Evolutionary conservation across 768 basidiomycete genomes (phyloP).

Genomic region (Russula ochroleuca): DNA sequence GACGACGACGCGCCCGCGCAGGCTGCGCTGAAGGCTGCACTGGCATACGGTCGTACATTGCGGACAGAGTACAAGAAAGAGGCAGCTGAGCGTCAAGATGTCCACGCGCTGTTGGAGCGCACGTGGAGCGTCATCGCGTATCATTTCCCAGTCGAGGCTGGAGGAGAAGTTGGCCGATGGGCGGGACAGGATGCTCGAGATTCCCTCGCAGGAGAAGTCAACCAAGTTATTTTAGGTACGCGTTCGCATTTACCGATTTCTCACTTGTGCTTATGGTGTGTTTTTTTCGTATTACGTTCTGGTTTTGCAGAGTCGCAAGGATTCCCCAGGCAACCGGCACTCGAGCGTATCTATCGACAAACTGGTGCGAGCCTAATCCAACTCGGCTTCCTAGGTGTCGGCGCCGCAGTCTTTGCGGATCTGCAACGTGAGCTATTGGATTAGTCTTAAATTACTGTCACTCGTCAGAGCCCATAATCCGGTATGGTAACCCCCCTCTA

Average conservation of each 20-base stretch:
- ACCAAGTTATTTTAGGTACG: slow-evolving; percentile 78
- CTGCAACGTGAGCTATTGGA: slow-evolving; percentile 71
- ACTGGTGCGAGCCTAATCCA: slow-evolving; percentile 63
- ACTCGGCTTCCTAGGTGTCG: slow-evolving; percentile 66
- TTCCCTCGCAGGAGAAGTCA: slow-evolving; percentile 68
- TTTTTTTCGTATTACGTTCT: neutral
- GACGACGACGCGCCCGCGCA: slow-evolving; percentile 46
- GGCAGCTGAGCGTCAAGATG: slow-evolving; percentile 47
- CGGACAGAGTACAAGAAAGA: slow-evolving; percentile 65
- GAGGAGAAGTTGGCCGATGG: slow-evolving; percentile 60
- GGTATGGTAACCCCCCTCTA: slow-evolving; percentile 22
- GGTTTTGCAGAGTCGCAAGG: slow-evolving; percentile 64
- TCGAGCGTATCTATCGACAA: slow-evolving; percentile 78
- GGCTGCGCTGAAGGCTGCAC: slow-evolving; percentile 56
- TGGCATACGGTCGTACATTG: slow-evolving; percentile 69
- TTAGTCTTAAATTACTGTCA: neutral
- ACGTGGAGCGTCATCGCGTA: slow-evolving; percentile 80
- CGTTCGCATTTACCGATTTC: slow-evolving; percentile 14
- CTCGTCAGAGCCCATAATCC: neutral
- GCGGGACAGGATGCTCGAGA: slow-evolving; percentile 64
- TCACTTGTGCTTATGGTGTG: neutral
- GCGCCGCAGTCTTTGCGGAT: slow-evolving; percentile 78
- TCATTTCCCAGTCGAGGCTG: slow-evolving; percentile 64
- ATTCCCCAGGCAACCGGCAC: slow-evolving; percentile 59
- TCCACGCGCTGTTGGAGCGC: slow-evolving; percentile 62